Evolutionary conservation across 768 basidiomycete species (phyloP).

Genomic region (Termitomyces sp.): DNA sequence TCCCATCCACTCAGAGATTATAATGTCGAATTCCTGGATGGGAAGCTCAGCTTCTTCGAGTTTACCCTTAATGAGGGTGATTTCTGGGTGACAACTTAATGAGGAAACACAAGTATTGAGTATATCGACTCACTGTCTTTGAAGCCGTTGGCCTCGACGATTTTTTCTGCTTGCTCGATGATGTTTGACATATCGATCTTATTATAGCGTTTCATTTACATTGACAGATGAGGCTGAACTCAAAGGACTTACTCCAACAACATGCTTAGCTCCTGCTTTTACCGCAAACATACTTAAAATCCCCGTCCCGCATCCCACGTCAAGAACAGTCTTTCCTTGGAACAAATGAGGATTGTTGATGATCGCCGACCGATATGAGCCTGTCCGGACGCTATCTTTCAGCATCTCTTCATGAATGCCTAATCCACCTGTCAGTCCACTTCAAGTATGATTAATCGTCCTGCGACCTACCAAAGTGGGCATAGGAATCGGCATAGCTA

Average conservation of each 20-base stretch:
- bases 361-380: conserved; percentile 93
- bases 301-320: conserved; percentile 98
- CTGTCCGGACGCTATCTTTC: conserved; percentile 93
- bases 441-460: neutral
- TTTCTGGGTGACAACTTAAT: conserved; percentile 43
- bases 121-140: conserved; percentile 65
- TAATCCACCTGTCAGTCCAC: conserved; percentile 22
- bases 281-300: conserved; percentile 98
- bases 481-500: conserved; percentile 95
- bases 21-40: conserved; percentile 91
- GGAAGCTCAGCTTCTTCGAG: conserved; percentile 91
- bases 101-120: conserved; percentile 1
- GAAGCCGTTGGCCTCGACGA: conserved; percentile 95
- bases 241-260: conserved; percentile 70
- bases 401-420: conserved; percentile 99
- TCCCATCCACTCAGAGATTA: conserved; percentile 99
- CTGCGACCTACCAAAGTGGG: conserved; percentile 72
- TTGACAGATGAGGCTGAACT: conserved; percentile 1
- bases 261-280: conserved; percentile 89
- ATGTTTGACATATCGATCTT: conserved; percentile 99
- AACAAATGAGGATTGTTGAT: conserved; percentile 92
- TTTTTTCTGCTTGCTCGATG: conserved; percentile 97
- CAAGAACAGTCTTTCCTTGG: conserved; percentile 94
- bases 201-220: conserved; percentile 10
- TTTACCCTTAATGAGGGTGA: conserved; percentile 96